A percentile compares a stretch with the other conserved stretches of the same genome.
These are phyloP conservation scores for Ascochyta viciae-villosae DNA, from an alignment of 2,329 filamentous ascomycete species.

Conservation along the genomic window DNA sequence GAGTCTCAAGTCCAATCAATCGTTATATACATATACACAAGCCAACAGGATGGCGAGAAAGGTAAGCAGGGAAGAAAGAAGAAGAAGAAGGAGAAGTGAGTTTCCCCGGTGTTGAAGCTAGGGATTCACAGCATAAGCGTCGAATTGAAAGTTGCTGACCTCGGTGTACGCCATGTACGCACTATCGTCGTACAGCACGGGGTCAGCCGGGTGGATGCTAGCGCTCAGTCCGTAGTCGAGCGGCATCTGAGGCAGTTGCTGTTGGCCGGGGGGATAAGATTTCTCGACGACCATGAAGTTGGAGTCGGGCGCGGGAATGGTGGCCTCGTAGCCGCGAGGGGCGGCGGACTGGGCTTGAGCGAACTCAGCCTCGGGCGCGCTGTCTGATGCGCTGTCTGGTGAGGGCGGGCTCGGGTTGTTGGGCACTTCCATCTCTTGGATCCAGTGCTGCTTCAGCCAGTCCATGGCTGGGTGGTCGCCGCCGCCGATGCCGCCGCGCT, in stretches of 20 bases:
- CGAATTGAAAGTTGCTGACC: constrained; percentile 37
- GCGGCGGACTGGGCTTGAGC: too few relatives aligned
- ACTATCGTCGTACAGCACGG: constrained; percentile 25
- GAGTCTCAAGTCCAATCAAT: too few relatives aligned
- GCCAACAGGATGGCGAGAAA: too few relatives aligned
- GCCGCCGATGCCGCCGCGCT: constrained; percentile 67
- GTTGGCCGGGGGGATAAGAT: constrained; percentile 8
- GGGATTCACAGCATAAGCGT: constrained; percentile 21
- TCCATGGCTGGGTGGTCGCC: constrained; percentile 69
- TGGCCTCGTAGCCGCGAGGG: too few relatives aligned
- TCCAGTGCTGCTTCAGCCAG: constrained; percentile 64
- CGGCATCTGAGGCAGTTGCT: constrained; percentile 9
- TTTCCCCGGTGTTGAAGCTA: constrained; percentile 23
- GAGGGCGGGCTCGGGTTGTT: constrained; percentile 29
- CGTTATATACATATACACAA: too few relatives aligned
- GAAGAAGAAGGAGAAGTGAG: background rate
- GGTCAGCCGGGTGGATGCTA: constrained; percentile 30
- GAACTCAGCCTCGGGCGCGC: constrained; percentile 4
- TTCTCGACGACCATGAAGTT: background rate
- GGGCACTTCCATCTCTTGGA: constrained; percentile 62
- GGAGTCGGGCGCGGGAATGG: too few relatives aligned
- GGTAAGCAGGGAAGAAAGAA: constrained; percentile 11
- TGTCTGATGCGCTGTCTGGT: constrained; percentile 34
- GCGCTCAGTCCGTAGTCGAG: constrained; percentile 21
- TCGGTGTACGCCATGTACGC: constrained; percentile 28